phyloP scores from a whole-genome alignment of 2,329 filamentous ascomycete genomes.

The Ophiostoma himal-ulmi region DNA sequence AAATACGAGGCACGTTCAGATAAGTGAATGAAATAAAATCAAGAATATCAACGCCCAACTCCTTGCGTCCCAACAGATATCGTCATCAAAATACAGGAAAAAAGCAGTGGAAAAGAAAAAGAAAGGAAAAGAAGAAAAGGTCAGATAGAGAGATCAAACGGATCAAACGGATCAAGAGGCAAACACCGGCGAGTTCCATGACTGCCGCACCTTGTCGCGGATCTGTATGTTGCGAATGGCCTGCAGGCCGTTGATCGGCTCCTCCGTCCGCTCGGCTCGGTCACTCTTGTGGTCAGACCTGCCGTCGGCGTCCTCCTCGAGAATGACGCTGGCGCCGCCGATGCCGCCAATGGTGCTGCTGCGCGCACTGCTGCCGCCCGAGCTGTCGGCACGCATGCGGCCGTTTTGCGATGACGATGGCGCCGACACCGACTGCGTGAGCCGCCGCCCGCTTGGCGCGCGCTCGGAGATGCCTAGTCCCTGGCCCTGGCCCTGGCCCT shows the following conservation, averaged over 20 bases:
- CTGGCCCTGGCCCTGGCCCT: not conserved
- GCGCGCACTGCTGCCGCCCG: conserved; percentile 21
- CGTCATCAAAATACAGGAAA: not conserved
- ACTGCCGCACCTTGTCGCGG: conserved; percentile 34
- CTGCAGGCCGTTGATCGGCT: conserved; percentile 29
- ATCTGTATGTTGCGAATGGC: conserved; percentile 30
- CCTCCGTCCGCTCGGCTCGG: not conserved
- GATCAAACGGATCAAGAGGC: conserved; percentile 27
- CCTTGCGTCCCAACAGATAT: not conserved
- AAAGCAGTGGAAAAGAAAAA: not conserved
- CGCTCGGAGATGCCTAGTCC: not conserved
- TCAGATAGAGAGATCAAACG: not conserved
- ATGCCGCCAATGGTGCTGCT: conserved; percentile 14
- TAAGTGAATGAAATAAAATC: not conserved
- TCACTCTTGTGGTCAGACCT: not conserved
- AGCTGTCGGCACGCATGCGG: conserved; percentile 30
- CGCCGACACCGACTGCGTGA: not conserved
- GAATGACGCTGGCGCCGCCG: not conserved
- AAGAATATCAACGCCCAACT: not conserved
- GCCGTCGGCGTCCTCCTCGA: not conserved
- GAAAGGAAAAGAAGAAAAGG: not conserved
- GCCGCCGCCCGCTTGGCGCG: conserved; percentile 6
- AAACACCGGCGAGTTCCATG: conserved; percentile 39
- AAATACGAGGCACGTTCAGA: not conserved
- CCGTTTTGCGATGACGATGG: not conserved